phyloP scores from a whole-genome alignment of 2,329 filamentous ascomycete genomes.

The Epichloe sp. region DNA sequence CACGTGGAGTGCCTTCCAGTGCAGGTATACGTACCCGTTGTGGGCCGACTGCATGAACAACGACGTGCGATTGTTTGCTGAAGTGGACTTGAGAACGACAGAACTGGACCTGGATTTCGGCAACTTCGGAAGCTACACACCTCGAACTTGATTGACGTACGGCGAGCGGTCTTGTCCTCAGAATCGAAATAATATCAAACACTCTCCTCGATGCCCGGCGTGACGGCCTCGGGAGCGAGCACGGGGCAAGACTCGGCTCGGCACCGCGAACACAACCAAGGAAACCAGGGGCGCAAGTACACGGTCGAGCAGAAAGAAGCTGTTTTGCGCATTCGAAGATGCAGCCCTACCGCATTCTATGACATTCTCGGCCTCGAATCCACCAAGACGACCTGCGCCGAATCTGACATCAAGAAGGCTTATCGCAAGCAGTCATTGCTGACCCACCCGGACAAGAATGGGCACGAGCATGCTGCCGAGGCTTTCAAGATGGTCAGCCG shows the following conservation, averaged over 20 bases:
- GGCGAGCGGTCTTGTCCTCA: background rate
- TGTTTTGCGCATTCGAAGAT: slow-evolving; percentile 77
- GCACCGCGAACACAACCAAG: slow-evolving; percentile 58
- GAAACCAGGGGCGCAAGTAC: slow-evolving; percentile 62
- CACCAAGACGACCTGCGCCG: slow-evolving; percentile 51
- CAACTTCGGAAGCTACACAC: no score
- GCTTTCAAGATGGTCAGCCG: slow-evolving; percentile 97
- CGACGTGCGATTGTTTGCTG: background rate
- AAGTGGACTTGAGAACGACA: background rate
- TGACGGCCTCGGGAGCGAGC: slow-evolving; percentile 41
- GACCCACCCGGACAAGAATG: slow-evolving; percentile 98
- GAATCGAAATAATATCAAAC: background rate
- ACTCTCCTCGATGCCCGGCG: slow-evolving; percentile 25
- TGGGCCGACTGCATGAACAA: background rate
- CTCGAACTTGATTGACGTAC: background rate
- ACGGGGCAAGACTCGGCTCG: slow-evolving; percentile 30
- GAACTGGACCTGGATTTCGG: no score
- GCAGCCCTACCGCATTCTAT: slow-evolving; percentile 80
- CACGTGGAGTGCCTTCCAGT: background rate
- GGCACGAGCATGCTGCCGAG: slow-evolving; percentile 87
- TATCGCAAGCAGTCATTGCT: slow-evolving; percentile 89
- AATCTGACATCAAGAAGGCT: slow-evolving; percentile 90
- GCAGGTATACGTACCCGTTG: background rate
- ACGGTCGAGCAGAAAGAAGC: slow-evolving; percentile 86
- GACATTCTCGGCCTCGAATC: slow-evolving; percentile 72